Evolutionary conservation across 257 asterid genomes (phyloP), one percentile per base, ranked within the genome.

Genomic region (Solanum virginianum): DNA sequence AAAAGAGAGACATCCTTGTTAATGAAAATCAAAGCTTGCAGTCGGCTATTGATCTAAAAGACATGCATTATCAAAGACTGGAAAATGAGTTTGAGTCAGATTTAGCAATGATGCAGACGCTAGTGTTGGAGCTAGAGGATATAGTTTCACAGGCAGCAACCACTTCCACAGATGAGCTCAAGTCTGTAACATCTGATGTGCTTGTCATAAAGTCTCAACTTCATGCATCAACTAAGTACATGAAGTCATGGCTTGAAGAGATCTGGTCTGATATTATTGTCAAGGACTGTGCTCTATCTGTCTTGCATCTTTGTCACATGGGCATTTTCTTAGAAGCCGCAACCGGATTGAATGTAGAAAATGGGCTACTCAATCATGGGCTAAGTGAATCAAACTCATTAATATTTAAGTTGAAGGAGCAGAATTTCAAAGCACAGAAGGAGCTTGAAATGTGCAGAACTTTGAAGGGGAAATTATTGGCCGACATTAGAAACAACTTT

Each of bases 281-380:
- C 84, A 97, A 93, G 92, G 98, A 97, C 68, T 92, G 95, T 90
- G 95, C 98, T 49, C 83, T 93, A 83, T 92, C 98, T 20, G 97
- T 94, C 82, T 88, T 95, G 91, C 98, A 97, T 89, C 94, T 94
- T 82, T 97, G 99, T 87, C 98, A 93, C 91, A 88, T 94, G 93
- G 99, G 99, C 80, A 89, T 92, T 88, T 92, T 95, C 62, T 89
- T 95, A 80, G 99, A 97, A 92, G 91, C 94, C n/a, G 91, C 88
- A n/a, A 91, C 90, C 4, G 98, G 97, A 17, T 87, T 97, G 65
- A 92, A 94, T 80, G 98, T 96, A 84, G 98, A 97, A 91, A 95
- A 97, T 85, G 93, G 98, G 86, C 91, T 97, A 80, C 98, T 97
- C 83, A 91, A 87, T 71, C 94, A 90, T 88, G 98, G 98, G 77